Evolutionary conservation across 208 protist species (phyloP).

Genomic region (Naegleria gruberi): DNA sequence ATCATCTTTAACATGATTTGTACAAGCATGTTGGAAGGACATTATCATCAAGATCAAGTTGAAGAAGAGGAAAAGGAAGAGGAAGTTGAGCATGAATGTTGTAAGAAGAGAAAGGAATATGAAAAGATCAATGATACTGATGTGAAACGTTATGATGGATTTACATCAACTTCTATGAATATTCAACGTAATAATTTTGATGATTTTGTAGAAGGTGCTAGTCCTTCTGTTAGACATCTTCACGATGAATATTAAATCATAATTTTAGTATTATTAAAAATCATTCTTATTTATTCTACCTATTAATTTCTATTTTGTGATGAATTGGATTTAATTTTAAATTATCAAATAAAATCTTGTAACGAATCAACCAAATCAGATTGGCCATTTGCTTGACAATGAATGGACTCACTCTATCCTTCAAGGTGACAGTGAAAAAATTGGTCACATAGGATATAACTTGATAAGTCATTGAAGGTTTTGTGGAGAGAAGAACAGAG

Average conservation of each 20-base stretch:
- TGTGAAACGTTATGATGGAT: not conserved
- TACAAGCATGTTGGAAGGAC: not conserved
- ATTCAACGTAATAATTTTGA: not conserved
- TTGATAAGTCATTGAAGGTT: not conserved
- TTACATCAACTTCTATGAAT: not conserved
- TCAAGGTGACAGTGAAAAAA: not conserved
- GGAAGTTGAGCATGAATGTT: not conserved
- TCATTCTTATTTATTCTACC: no score
- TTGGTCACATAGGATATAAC: not conserved
- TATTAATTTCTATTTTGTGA: not conserved
- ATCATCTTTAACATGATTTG: not conserved
- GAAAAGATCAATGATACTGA: not conserved
- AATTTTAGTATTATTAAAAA: no score
- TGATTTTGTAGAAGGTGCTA: not conserved
- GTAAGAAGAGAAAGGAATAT: not conserved
- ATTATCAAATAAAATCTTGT: slow-evolving; percentile 20
- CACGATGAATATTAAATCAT: not conserved
- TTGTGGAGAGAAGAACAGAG: not conserved
- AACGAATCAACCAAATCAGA: not conserved
- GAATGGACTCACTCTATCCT: not conserved
- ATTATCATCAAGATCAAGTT: not conserved
- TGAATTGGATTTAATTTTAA: not conserved
- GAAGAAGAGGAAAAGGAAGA: not conserved
- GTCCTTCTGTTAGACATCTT: not conserved
- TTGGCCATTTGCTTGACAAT: not conserved